Base-by-base conservation (phyloP, 2,329 filamentous ascomycete species). In the Monilinia aucupariae region DNA sequence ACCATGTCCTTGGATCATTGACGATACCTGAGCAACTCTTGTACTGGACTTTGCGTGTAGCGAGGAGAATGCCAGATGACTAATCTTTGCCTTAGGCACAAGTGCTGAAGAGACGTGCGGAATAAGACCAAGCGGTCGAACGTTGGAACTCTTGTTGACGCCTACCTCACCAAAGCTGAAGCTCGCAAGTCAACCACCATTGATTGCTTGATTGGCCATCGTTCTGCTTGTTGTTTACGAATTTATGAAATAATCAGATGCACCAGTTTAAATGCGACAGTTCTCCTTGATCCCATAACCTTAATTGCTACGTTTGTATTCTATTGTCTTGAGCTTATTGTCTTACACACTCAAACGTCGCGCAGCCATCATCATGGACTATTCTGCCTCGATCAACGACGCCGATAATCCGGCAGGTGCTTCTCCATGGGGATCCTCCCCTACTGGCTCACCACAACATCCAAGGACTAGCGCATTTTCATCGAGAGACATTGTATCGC, bases 391-490 rank as follows among this genome's bases (percentile, higher is more conserved):
- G 59, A 77, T 80, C 61, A 76, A 82, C 68, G 84, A 87, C 70
- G 78, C 81, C 39, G 83, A 85, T 61, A 79, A 84, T 71, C 81
- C 82, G 51, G 78, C 78, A 43, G 85, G 80, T 60, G 69, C 78
- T 62, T 87, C 85, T 43, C 87, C 87, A 61, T 90, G 87, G 87
- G 80, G 77, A 27, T 71, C 70, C 20, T 74, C 73, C 4, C 72
- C 73, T 51, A 65, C 65, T 17, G 48, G 70, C 20, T 73, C 72
- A 39, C 73, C 73, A 6, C 69, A 72, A 43, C 69, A 71, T 67
- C 64, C 66, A 15, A 68, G 66, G 48, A 67, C 68, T 13, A 70
- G 61, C 61, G 69, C 71, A 32, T 72, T 69, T 59, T 66, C 67
- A 54, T 49, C 65, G n/a, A 63, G 66, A 41, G 71, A 73, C 10